phyloP scores from a whole-genome alignment of 495 filamentous ascomycete species.

The Neurospora tetrasperma region DNA sequence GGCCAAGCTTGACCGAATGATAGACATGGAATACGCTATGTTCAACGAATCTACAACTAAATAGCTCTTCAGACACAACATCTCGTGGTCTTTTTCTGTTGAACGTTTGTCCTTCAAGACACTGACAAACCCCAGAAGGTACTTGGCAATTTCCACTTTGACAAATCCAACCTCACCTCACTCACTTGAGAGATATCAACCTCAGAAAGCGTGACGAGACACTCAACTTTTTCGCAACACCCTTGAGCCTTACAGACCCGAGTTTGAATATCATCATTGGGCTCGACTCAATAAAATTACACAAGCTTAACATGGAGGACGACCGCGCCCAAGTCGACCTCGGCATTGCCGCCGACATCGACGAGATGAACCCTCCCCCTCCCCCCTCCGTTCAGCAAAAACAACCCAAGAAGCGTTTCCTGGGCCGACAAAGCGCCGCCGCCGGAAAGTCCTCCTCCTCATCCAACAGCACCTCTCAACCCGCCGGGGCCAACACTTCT shows the following conservation, averaged over 20 bases:
- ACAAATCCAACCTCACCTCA: not conserved
- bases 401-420: conserved; percentile 70
- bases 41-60: fast-evolving
- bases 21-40: not conserved
- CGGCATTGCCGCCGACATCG: conserved; percentile 45
- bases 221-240: not conserved
- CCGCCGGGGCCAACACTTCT: conserved; percentile 20
- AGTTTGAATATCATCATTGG: not conserved
- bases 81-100: not conserved
- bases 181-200: not conserved
- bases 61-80: not conserved
- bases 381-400: conserved; percentile 18
- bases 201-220: not conserved
- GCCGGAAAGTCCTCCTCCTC: conserved; percentile 33
- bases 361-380: conserved; percentile 26
- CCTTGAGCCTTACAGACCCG: not conserved
- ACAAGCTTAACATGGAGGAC: conserved; percentile 36
- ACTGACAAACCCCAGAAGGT: not conserved
- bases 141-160: not conserved
- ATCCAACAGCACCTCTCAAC: not conserved
- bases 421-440: conserved; percentile 51
- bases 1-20: not conserved
- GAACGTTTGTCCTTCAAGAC: not conserved
- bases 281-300: not conserved
- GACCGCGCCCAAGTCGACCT: conserved; percentile 41